Evolutionary conservation across 345 rosid species (phyloP).

Genomic region (Litchi chinensis): DNA sequence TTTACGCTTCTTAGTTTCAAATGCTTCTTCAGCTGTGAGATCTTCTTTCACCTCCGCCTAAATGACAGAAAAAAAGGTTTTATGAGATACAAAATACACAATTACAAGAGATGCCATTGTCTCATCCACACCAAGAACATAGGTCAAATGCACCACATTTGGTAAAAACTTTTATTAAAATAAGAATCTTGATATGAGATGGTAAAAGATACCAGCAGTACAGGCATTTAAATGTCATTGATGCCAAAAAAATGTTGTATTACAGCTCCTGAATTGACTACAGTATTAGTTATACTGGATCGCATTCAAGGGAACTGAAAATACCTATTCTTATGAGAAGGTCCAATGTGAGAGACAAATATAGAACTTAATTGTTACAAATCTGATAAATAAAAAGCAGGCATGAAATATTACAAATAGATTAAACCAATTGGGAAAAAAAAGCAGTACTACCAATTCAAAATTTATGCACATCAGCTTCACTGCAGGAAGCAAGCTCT

Average conservation of each 20-base stretch:
- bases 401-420: neutral
- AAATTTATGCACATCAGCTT: neutral
- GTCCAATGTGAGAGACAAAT: neutral
- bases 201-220: neutral
- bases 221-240: neutral
- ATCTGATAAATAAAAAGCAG: neutral
- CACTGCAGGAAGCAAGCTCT: neutral
- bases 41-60: conserved; percentile 96
- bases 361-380: neutral
- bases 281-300: neutral
- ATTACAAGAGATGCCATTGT: neutral
- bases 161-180: neutral
- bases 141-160: neutral
- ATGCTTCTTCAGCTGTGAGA: conserved; percentile 71
- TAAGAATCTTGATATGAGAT: neutral
- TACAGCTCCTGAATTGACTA: neutral
- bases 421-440: too few relatives aligned
- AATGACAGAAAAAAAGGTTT: conserved; percentile 14
- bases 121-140: neutral
- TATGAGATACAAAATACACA: conserved; percentile 1
- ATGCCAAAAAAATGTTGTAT: neutral
- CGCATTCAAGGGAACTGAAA: neutral
- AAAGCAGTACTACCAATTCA: neutral
- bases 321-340: neutral
- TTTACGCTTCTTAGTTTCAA: conserved; percentile 62